These are phyloP conservation scores for Spatholobus suberectus DNA, from an alignment of 306 rosid genomes.

Conservation along the genomic window DNA sequence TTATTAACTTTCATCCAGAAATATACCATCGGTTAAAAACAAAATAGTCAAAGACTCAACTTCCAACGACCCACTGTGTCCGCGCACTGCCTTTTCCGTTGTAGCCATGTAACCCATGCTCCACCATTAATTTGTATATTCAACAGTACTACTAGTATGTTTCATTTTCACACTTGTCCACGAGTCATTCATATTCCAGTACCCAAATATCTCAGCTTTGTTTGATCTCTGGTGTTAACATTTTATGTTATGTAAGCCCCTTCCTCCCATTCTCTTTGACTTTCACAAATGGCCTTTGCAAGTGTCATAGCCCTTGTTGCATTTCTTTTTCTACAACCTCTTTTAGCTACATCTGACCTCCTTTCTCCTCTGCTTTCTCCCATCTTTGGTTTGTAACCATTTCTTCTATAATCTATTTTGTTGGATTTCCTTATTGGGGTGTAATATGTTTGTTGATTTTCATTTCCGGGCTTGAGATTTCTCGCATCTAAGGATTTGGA, in stretches of 20 bases:
- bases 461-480: slow-evolving; percentile 2
- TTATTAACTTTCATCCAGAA: too few relatives aligned
- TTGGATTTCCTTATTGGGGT: not conserved
- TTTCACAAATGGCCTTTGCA: slow-evolving; percentile 57
- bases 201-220: not conserved
- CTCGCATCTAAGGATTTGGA: not conserved
- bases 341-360: slow-evolving; percentile 42
- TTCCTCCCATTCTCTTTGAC: not conserved
- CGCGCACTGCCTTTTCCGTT: too few relatives aligned
- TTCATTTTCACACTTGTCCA: not conserved
- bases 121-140: too few relatives aligned
- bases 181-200: not conserved
- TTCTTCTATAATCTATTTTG: slow-evolving; percentile 14
- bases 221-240: not conserved
- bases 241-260: not conserved
- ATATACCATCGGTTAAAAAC: too few relatives aligned
- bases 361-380: slow-evolving; percentile 73
- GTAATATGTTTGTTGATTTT: not conserved
- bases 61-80: too few relatives aligned
- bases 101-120: too few relatives aligned
- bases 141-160: too few relatives aligned
- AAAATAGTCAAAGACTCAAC: too few relatives aligned
- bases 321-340: slow-evolving; percentile 54
- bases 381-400: slow-evolving; percentile 58
- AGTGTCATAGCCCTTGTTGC: slow-evolving; percentile 38